Evolutionary conservation across 169 alveolate species (phyloP), one percentile per base, ranked within the genome.

Genomic region (Plasmodium sp.): DNA sequence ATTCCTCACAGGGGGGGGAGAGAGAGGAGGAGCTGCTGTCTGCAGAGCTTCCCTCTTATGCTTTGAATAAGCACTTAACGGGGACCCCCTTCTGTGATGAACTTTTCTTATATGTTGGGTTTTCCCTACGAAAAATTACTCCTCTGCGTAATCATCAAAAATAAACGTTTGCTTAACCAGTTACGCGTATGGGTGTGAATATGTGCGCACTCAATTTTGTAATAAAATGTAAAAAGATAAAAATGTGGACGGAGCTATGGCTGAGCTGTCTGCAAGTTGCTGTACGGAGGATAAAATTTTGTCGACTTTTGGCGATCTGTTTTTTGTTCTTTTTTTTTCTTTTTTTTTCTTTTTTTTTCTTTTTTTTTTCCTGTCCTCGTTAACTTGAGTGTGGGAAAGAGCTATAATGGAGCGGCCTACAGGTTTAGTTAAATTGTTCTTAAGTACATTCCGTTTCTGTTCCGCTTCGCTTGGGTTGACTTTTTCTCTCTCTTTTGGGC

Each of bases 201-300:
- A 81, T 45, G 51, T 45, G 43, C 12, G 31, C 6, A 45, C 51
- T 81, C n/a, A 48, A 81, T 81, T 81, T 81, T 81, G 51, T 81
- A 81, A 81, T 81, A 71, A 51, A 81, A 54, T 6, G 67, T 81
- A 81, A 81, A 81, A 81, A 48, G 41, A 7, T 81, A 39, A 48
- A 51, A 10, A 81, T 48, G 45, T 2, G 33, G 39, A 51, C 9
- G 41, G 27, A 41, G 75, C 56, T 54, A 81, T 81, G 67, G n/a
- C 18, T 33, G 34, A 81, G 27, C 16, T 12, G 41, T 81, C 51
- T 81, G 34, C 67, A 33, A 5, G 73, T 81, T 27, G 18, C 18
- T 81, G 41, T 22, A 77, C 7, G 48, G 56, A 31, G 43, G 39
- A 81, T 45, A 45, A 22, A 81, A 31, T 74, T 12, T 31, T 18